Evolutionary conservation across 2,329 filamentous ascomycete genomes (phyloP).

Genomic region (Metarhizium guizhouense): DNA sequence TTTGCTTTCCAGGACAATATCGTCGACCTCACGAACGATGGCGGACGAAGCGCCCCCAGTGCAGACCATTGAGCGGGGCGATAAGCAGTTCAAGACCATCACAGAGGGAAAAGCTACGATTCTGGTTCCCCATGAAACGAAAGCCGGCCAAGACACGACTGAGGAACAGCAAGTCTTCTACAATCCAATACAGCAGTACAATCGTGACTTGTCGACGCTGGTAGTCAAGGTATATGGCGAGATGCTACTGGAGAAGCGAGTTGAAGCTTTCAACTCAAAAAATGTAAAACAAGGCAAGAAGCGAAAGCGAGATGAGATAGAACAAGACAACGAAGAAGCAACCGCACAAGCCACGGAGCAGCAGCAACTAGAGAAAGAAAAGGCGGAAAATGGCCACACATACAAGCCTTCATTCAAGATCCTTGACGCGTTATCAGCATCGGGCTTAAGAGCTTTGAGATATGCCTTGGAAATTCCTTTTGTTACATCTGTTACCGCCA

Average conservation of each 20-base stretch:
- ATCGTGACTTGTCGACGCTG: constrained; percentile 87
- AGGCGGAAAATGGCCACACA: constrained; percentile 16
- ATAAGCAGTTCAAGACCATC: constrained; percentile 41
- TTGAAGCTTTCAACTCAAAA: constrained; percentile 25
- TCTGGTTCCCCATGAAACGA: constrained; percentile 38
- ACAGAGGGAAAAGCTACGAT: constrained; percentile 50
- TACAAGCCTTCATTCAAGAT: constrained; percentile 59
- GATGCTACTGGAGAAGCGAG: constrained; percentile 41
- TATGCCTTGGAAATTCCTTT: constrained; percentile 90
- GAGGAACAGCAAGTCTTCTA: constrained; percentile 82
- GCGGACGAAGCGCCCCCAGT: constrained; percentile 8
- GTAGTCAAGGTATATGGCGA: constrained; percentile 86
- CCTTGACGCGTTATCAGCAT: constrained; percentile 89
- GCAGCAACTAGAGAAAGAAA: constrained; percentile 7
- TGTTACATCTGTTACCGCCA: constrained; percentile 72
- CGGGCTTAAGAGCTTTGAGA: constrained; percentile 79
- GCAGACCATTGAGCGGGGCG: constrained; percentile 26
- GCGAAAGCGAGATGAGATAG: constrained; percentile 33
- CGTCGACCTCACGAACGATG: constrained; percentile 8
- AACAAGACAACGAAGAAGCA: constrained; percentile 7
- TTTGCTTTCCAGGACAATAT: not conserved
- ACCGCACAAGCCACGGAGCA: not conserved
- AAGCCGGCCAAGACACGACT: constrained; percentile 41
- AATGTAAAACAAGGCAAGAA: constrained; percentile 35
- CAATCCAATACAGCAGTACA: constrained; percentile 98